These are phyloP conservation scores for Sclerotiophoma versabilis DNA, from an alignment of 2,329 filamentous ascomycete species.

Conservation along the genomic window DNA sequence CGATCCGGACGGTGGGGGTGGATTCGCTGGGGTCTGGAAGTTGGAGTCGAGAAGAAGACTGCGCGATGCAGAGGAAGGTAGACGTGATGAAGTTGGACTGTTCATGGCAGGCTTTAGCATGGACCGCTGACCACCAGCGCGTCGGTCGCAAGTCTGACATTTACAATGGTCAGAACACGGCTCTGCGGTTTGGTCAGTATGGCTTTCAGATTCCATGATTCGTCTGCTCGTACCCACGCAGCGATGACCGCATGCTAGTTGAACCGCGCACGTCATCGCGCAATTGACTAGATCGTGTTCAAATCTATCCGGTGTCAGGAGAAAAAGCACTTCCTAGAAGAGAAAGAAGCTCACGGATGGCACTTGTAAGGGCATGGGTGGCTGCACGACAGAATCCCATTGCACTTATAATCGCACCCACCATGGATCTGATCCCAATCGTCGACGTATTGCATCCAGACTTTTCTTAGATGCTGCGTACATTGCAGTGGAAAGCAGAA, in stretches of 20 bases:
- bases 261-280: slow-evolving; percentile 32
- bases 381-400: slow-evolving; percentile 40
- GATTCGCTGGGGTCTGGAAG: slow-evolving; percentile 5
- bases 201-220: background rate
- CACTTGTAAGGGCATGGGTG: slow-evolving; percentile 45
- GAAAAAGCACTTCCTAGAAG: background rate
- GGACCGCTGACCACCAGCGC: slow-evolving; percentile 30
- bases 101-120: slow-evolving; percentile 33
- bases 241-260: slow-evolving; percentile 35
- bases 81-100: background rate
- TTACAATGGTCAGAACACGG: slow-evolving; percentile 41
- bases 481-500: slow-evolving; percentile 70
- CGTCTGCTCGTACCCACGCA: slow-evolving; percentile 27
- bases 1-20: background rate
- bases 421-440: slow-evolving; percentile 43
- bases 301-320: slow-evolving; percentile 27
- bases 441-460: slow-evolving; percentile 54
- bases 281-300: slow-evolving; percentile 42
- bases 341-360: slow-evolving; percentile 35
- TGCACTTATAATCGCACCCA: slow-evolving; percentile 39
- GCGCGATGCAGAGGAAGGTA: slow-evolving; percentile 1
- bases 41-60: slow-evolving; percentile 8
- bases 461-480: slow-evolving; percentile 62
- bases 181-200: background rate
- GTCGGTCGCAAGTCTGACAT: slow-evolving; percentile 37